These are phyloP conservation scores for Chlorella sp. DNA, from an alignment of 139 green algal species.

Conservation along the genomic window DNA sequence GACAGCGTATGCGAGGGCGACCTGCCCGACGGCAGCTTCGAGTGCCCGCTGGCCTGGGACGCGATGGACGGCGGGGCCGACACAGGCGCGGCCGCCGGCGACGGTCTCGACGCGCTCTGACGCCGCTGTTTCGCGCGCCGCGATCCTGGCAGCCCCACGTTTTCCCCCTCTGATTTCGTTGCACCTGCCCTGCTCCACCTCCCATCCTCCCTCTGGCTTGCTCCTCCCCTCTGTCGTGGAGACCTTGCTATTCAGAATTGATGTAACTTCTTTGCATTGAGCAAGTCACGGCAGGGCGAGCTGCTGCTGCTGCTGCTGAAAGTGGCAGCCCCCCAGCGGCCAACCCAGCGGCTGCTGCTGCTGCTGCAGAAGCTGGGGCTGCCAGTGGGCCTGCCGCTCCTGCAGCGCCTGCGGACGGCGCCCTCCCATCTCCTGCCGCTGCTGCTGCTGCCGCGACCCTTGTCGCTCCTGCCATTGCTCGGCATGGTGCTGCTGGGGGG, in stretches of 20 bases:
- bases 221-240: too few species aligned
- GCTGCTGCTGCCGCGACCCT: not conserved
- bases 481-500: not conserved
- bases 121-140: too few species aligned
- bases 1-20: not conserved
- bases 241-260: too few species aligned
- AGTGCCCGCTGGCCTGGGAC: not conserved
- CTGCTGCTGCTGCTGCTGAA: conserved; percentile 1
- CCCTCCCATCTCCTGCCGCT: not conserved
- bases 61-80: not conserved
- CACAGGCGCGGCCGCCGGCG: too few species aligned
- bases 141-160: too few species aligned
- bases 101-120: too few species aligned
- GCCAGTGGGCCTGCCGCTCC: not conserved
- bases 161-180: too few species aligned
- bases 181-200: too few species aligned
- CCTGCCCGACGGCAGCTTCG: not conserved
- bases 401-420: not conserved
- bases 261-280: not conserved
- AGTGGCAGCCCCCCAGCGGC: too few species aligned
- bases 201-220: too few species aligned
- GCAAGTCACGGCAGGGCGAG: not conserved
- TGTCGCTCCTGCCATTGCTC: not conserved
- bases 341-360: not conserved
- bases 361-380: not conserved